phyloP scores from a whole-genome alignment of 2,329 filamentous ascomycete species.

The Trichoderma sp. region DNA sequence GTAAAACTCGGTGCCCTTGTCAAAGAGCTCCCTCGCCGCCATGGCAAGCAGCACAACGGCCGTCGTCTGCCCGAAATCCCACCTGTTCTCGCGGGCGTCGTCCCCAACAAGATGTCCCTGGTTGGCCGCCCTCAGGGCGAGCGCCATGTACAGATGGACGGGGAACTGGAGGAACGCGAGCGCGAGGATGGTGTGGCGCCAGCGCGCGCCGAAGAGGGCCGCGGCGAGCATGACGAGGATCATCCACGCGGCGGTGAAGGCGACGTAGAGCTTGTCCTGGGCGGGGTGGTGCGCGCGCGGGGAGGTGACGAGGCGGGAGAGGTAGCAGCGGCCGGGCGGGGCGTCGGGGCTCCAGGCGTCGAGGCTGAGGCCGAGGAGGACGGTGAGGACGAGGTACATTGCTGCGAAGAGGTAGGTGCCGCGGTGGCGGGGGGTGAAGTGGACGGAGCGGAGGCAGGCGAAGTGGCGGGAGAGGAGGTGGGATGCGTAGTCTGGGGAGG shows the following conservation, averaged over 20 bases:
- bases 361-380: constrained; percentile 37
- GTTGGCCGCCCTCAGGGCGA: constrained; percentile 39
- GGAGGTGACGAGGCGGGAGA: constrained; percentile 30
- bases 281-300: constrained; percentile 33
- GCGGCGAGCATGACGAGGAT: constrained; percentile 32
- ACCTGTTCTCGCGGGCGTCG: constrained; percentile 34
- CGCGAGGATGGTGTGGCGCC: constrained; percentile 33
- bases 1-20: constrained; percentile 33
- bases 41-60: constrained; percentile 36
- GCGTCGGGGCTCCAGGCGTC: constrained; percentile 34
- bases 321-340: constrained; percentile 37
- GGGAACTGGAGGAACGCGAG: constrained; percentile 38
- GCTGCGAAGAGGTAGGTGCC: constrained; percentile 36
- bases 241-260: constrained; percentile 32
- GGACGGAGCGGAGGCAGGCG: constrained; percentile 14
- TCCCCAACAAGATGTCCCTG: constrained; percentile 30
- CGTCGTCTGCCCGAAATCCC: constrained; percentile 41
- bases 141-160: constrained; percentile 40
- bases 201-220: constrained; percentile 30
- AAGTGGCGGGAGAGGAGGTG: neutral
- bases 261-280: constrained; percentile 35
- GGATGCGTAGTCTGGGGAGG: neutral
- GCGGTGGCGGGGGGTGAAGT: constrained; percentile 34
- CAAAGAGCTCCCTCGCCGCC: constrained; percentile 32
- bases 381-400: constrained; percentile 37